Conservation (phyloP, 2,329 filamentous ascomycete genomes). For the Purpureocillium lavendulum region DNA sequence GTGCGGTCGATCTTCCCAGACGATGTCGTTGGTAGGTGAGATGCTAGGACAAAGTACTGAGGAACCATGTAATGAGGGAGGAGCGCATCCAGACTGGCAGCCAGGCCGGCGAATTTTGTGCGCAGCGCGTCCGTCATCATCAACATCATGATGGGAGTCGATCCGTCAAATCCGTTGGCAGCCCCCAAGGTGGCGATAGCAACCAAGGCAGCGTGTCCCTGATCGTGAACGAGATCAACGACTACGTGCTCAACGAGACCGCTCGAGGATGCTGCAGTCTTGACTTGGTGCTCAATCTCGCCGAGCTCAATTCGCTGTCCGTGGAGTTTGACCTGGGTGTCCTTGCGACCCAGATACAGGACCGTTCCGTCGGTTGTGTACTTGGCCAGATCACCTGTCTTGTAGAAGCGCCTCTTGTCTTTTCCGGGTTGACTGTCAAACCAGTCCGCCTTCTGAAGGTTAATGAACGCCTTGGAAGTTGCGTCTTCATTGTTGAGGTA, state of each 20-base stretch:
- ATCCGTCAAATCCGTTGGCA: neutral
- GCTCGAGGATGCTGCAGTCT: neutral
- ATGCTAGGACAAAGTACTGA: conserved; percentile 28
- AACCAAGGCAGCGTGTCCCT: neutral
- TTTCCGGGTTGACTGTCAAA: conserved; percentile 14
- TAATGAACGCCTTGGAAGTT: conserved; percentile 19
- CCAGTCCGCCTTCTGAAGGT: conserved; percentile 1
- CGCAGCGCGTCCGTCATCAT: neutral
- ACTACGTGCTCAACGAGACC: conserved; percentile 2
- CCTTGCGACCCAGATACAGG: neutral
- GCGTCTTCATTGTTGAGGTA: conserved; percentile 31
- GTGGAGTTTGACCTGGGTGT: conserved; percentile 7
- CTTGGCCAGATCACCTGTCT: conserved; percentile 9
- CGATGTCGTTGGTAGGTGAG: conserved; percentile 22
- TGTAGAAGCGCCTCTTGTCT: conserved; percentile 13
- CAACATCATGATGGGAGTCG: neutral
- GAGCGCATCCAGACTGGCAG: conserved; percentile 1
- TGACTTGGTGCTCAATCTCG: conserved; percentile 10
- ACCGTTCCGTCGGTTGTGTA: neutral
- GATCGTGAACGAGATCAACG: conserved; percentile 3
- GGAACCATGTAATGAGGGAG: conserved; percentile 31
- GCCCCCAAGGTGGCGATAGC: neutral
- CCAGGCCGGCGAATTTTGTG: neutral
- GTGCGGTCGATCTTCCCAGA: conserved; percentile 7
- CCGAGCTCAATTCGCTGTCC: conserved; percentile 12